Percentiles rank a stretch among this genome's conserved stretches.
phyloP scores from a whole-genome alignment of 805 yeast species.

The Ogataea trehaloabstinens region DNA sequence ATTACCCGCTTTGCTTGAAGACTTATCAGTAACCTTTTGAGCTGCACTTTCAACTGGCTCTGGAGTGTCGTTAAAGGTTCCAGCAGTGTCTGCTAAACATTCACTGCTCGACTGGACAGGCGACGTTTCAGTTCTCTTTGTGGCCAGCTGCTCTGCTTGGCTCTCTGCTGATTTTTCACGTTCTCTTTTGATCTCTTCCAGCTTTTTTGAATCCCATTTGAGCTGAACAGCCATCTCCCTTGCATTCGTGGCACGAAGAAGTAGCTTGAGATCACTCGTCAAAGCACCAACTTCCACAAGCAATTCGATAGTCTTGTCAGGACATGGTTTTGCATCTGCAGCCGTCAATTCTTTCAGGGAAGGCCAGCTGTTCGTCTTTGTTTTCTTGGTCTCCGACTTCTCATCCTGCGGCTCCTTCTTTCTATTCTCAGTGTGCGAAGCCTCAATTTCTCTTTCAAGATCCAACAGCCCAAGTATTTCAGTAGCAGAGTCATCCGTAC shows the following conservation, averaged over 20 bases:
- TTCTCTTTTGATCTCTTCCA: slow-evolving; percentile 8
- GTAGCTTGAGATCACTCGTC: slow-evolving; percentile 61
- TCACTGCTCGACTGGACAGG: not conserved
- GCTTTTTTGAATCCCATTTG: slow-evolving; percentile 28
- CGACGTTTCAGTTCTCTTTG: not conserved
- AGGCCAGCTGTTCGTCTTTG: slow-evolving; percentile 33
- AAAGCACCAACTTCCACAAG: slow-evolving; percentile 62
- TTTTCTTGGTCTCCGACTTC: not conserved
- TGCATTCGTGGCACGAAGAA: slow-evolving; percentile 55
- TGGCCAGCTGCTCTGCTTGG: not conserved
- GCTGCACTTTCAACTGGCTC: not conserved
- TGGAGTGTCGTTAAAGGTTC: too few species aligned
- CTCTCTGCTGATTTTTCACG: slow-evolving; percentile 1
- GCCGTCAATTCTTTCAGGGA: slow-evolving; percentile 59
- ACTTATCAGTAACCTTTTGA: not conserved
- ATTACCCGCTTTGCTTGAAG: not conserved
- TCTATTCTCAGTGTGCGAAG: not conserved
- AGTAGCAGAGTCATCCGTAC: slow-evolving; percentile 2
- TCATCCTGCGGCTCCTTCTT: slow-evolving; percentile 1
- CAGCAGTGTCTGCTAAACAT: not conserved
- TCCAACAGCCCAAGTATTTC: slow-evolving; percentile 4
- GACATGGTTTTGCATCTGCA: slow-evolving; percentile 54
- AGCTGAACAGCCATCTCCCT: slow-evolving; percentile 46
- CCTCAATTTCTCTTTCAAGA: slow-evolving; percentile 2
- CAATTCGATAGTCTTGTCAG: slow-evolving; percentile 52